Evolutionary conservation across 257 asterid genomes (phyloP), one percentile per base, ranked within the genome.

Genomic region (Echium plantagineum): DNA sequence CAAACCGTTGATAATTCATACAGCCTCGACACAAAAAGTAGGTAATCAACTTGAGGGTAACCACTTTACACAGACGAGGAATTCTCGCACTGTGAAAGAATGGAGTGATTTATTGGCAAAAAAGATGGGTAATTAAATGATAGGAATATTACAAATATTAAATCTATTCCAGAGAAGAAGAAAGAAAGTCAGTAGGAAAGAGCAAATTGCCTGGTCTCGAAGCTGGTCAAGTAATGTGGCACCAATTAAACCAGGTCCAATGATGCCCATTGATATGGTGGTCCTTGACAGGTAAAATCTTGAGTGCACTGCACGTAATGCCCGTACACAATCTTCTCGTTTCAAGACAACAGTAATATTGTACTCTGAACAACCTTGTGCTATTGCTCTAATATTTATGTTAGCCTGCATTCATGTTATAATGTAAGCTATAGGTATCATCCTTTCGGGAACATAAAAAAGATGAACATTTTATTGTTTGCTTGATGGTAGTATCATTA

Each of bases 191-290:
- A 38, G 48, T 38, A 38, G 15, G 48, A 38, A 38, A 38, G 49
- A 42, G 49, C 16, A 12, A 12, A 20, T 10, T 66, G 89, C 99
- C 97, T 93, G 99, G 53, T 89, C 97, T 69, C 83, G 83, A 60
- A 93, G 93, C 74, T 93, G 99, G 78, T 93, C 94, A 52, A 93
- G 90, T 77, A 93, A 81, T 30, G 99, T 84, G 63, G 81, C 89
- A 75, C 99, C 99, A 66, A 93, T 89, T 77, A 93, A 79, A 58
- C 99, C 99, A 20, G 99, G 99, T 64, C 99, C 99, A 57, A 93
- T 72, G 66, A 93, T 83, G 60, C 99, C 97, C 90, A 93, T 78
- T 60, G 96, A 90, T 63, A 93, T 82, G 69, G 95, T 81, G 69
- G 99, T 93, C 75, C 87, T 81, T 57, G 99, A 89, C 62, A 84